Evolutionary conservation across 805 yeast species (phyloP).

Genomic region (Ogataea salicorniae): DNA sequence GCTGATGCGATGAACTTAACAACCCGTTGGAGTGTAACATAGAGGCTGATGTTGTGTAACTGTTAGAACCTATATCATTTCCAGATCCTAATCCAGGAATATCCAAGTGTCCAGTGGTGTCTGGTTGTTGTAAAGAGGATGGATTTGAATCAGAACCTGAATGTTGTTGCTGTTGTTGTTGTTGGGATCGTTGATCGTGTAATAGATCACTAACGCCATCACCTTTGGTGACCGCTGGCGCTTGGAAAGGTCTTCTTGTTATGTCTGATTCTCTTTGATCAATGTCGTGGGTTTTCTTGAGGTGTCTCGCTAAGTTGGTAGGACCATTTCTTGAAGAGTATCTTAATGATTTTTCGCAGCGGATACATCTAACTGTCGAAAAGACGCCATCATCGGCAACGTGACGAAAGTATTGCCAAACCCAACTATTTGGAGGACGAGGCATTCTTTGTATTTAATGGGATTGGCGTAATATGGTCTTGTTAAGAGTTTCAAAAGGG

Average conservation of each 20-base stretch:
- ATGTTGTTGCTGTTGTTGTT: conserved; percentile 8
- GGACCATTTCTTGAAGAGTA: conserved; percentile 33
- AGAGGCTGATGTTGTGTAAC: conserved; percentile 6
- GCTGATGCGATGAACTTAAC: too few species aligned
- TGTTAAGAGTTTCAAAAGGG: too few species aligned
- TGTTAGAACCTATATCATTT: conserved; percentile 7
- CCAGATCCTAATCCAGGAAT: conserved; percentile 7
- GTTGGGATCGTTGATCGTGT: conserved; percentile 1
- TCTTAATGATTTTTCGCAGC: conserved; percentile 25
- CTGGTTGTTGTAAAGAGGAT: conserved; percentile 7
- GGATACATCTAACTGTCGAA: conserved; percentile 26
- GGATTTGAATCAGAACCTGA: conserved; percentile 8
- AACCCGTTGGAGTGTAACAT: conserved; percentile 6
- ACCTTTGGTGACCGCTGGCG: background rate
- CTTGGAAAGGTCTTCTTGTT: conserved; percentile 25
- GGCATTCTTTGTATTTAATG: conserved; percentile 21
- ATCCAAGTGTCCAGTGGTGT: conserved; percentile 8
- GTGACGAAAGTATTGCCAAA: conserved; percentile 31
- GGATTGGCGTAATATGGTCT: background rate
- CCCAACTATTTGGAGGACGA: conserved; percentile 33
- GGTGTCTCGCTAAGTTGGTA: conserved; percentile 30
- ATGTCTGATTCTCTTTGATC: conserved; percentile 23
- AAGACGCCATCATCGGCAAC: conserved; percentile 17
- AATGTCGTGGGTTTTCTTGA: conserved; percentile 25
- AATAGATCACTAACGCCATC: conserved; percentile 2